Evolutionary conservation across 2,329 filamentous ascomycete genomes (phyloP).

Genomic region (Hymenoscyphus repandus): DNA sequence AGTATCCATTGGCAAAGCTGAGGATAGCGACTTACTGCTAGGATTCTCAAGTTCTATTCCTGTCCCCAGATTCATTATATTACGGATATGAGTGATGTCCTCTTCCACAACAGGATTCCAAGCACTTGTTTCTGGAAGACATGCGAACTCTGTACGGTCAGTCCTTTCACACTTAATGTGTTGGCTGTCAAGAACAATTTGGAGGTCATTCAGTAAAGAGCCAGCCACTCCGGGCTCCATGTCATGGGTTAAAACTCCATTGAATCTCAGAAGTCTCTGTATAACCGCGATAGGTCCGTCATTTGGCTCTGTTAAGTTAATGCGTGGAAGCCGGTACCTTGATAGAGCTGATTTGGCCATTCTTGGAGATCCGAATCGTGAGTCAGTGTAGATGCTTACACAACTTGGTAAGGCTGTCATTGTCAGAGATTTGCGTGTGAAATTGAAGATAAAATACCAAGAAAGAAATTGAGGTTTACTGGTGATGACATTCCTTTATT

Average conservation of each 20-base stretch:
- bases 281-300: conserved; percentile 1
- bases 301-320: background rate
- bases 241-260: conserved; percentile 1
- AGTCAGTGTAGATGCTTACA: conserved; percentile 16
- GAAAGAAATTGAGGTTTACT: background rate
- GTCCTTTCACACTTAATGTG: no score
- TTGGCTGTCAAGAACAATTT: conserved; percentile 5
- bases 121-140: background rate
- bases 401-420: conserved; percentile 14
- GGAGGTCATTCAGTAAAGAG: conserved; percentile 16
- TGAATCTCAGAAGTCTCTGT: conserved; percentile 11
- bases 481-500: no score
- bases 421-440: background rate
- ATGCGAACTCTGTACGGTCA: no score
- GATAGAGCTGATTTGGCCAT: background rate
- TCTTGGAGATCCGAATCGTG: conserved; percentile 3
- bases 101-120: conserved; percentile 8
- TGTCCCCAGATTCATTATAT: conserved; percentile 14
- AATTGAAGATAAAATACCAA: background rate
- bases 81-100: conserved; percentile 11
- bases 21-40: background rate
- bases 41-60: background rate
- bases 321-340: background rate
- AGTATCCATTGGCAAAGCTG: background rate
- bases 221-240: conserved; percentile 7